A percentile compares a stretch with the other conserved stretches of the same genome.
These are phyloP conservation scores for Hapsidospora chrysogenum DNA, from an alignment of 495 filamentous ascomycete genomes.

Conservation along the genomic window DNA sequence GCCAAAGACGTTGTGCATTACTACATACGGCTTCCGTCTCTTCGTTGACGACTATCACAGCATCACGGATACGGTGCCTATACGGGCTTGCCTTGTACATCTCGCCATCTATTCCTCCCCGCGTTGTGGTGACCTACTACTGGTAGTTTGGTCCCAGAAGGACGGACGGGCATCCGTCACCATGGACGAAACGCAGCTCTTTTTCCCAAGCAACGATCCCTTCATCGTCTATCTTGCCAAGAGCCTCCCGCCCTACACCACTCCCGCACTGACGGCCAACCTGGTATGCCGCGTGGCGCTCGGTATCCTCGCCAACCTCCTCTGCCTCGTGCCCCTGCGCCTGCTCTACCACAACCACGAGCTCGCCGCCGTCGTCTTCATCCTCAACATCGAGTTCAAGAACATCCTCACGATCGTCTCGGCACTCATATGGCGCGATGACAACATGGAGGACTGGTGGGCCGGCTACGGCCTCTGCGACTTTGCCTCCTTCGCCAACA, in stretches of 20 bases:
- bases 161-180: too few species aligned
- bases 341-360: slow-evolving; percentile 44
- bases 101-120: too few species aligned
- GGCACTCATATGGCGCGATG: slow-evolving; percentile 62
- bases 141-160: too few species aligned
- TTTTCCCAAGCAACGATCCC: slow-evolving; percentile 9
- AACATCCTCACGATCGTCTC: slow-evolving; percentile 62
- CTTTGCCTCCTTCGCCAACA: slow-evolving; percentile 49
- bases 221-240: slow-evolving; percentile 1
- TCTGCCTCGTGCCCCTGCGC: slow-evolving; percentile 37
- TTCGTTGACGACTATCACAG: too few species aligned
- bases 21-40: too few species aligned
- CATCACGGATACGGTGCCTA: too few species aligned
- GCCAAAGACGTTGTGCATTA: too few species aligned
- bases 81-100: too few species aligned
- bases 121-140: too few species aligned
- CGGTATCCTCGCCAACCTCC: slow-evolving; percentile 35
- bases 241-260: slow-evolving; percentile 8
- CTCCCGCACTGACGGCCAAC: slow-evolving; percentile 18
- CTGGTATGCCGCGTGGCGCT: slow-evolving; percentile 30
- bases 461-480: slow-evolving; percentile 68
- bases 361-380: slow-evolving; percentile 42
- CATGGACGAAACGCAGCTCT: slow-evolving; percentile 6
- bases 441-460: slow-evolving; percentile 53
- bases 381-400: slow-evolving; percentile 43